Base-by-base conservation (phyloP, 2,329 filamentous ascomycete species). In the Acrodontium crateriforme region DNA sequence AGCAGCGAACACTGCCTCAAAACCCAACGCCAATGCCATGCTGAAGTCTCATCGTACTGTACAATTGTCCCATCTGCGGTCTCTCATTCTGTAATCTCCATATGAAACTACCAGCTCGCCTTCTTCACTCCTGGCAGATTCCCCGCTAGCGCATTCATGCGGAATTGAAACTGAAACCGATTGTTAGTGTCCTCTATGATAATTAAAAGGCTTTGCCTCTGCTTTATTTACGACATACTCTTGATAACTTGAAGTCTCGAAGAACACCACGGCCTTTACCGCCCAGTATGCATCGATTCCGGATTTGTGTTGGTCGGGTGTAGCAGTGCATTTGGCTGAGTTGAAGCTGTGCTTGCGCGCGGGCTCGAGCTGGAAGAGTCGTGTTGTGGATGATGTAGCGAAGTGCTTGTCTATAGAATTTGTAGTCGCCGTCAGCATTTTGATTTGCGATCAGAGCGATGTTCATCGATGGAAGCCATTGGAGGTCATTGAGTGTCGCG, bases 301-400 rank as follows among this genome's bases (percentile, higher is more conserved):
- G 76, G 55, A 98, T 85, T 65, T 94, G 85, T 27, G 87, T 93
- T 33, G 82, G 74, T 36, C 85, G 71, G 18, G 89, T 95, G 60
- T 95, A 95, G 64, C 73, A 75, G 63, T 94, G 85, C 87, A 95
- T 94, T 60, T 92, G 78, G 3, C 78, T 74, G 41, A 98, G 67
- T 60, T 95, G 78, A 31, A 98, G 71, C 63, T 95, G 87, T 22
- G 89, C 89, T 54, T 92, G 80, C 37, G 82, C 83, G 47, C 91
- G 80, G 28, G 79, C 74, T 48, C 85, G 73, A 31, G 74, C 66
- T 2, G 85, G 74, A 3, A 98, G 75, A 1, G 76, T 78, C 17
- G 83, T 89, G 58, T 98, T 98, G 55, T 81, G 83, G 54, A 93
- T 82, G 39, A 93, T 78, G 62, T 94, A 94, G 46, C 60, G 57